phyloP scores from a whole-genome alignment of 352 stramenopile species.

The Phytophthora multivora region DNA sequence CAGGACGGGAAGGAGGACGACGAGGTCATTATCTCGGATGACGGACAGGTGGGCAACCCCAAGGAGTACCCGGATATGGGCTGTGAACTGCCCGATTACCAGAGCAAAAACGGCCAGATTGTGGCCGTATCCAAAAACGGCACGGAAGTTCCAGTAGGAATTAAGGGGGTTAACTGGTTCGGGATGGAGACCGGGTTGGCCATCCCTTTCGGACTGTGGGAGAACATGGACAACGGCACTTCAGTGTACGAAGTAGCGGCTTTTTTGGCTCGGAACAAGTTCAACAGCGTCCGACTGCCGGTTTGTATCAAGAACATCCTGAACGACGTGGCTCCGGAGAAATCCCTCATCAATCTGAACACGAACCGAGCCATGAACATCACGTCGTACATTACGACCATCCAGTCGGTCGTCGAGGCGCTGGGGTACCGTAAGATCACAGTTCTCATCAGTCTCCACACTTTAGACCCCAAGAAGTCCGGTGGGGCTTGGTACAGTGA shows the following conservation, averaged over 20 bases:
- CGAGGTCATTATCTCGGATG: slow-evolving; percentile 48
- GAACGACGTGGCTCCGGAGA: slow-evolving; percentile 45
- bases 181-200: slow-evolving; percentile 67
- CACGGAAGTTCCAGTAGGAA: slow-evolving; percentile 53
- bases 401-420: slow-evolving; percentile 60
- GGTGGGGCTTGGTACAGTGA: slow-evolving; percentile 70
- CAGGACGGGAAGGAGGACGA: slow-evolving; percentile 41
- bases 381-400: slow-evolving; percentile 58
- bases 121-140: slow-evolving; percentile 53
- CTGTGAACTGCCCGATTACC: slow-evolving; percentile 63
- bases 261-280: slow-evolving; percentile 72
- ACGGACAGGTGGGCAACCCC: slow-evolving; percentile 60
- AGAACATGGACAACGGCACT: slow-evolving; percentile 70
- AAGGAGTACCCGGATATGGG: slow-evolving; percentile 54
- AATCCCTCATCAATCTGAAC: slow-evolving; percentile 62
- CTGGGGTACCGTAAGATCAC: slow-evolving; percentile 63
- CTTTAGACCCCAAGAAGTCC: slow-evolving; percentile 45
- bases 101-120: slow-evolving; percentile 63
- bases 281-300: slow-evolving; percentile 64
- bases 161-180: slow-evolving; percentile 81
- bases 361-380: slow-evolving; percentile 72
- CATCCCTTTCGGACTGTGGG: slow-evolving; percentile 72
- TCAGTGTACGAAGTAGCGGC: slow-evolving; percentile 64
- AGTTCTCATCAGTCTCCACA: slow-evolving; percentile 75
- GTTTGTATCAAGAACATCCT: slow-evolving; percentile 70